Conservation (phyloP, 148 eudicot genomes). For the Simmondsia chinensis region DNA sequence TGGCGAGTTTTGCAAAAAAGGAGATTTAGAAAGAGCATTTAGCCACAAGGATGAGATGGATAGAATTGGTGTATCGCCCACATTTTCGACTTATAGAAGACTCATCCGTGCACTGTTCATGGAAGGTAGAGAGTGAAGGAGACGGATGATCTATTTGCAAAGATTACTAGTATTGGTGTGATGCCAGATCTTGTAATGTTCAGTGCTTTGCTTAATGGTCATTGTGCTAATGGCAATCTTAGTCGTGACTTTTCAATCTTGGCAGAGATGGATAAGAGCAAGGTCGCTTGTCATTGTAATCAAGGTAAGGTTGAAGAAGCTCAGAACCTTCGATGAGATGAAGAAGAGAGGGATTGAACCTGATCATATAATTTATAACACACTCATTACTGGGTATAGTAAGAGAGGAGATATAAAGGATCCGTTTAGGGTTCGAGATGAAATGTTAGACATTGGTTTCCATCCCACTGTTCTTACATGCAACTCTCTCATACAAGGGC, state of each 20-base stretch:
- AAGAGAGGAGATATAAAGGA: slow-evolving; percentile 61
- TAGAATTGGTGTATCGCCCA: slow-evolving; percentile 33
- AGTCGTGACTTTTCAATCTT: slow-evolving; percentile 36
- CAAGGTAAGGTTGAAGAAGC: slow-evolving; percentile 71
- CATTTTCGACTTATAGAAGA: slow-evolving; percentile 58
- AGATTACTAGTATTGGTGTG: slow-evolving; percentile 26
- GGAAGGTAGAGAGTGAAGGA: slow-evolving; percentile 59
- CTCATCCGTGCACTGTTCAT: slow-evolving; percentile 51
- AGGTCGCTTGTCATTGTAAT: slow-evolving; percentile 37
- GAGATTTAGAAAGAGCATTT: slow-evolving; percentile 52
- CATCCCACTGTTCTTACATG: slow-evolving; percentile 63
- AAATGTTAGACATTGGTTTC: slow-evolving; percentile 56
- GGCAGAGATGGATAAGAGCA: slow-evolving; percentile 46
- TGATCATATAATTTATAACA: slow-evolving; percentile 57
- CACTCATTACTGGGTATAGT: slow-evolving; percentile 71
- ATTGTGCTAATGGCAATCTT: slow-evolving; percentile 45
- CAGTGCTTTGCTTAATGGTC: slow-evolving; percentile 63
- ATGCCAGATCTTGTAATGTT: slow-evolving; percentile 63
- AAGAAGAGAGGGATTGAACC: slow-evolving; percentile 58
- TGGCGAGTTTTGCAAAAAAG: slow-evolving; percentile 50
- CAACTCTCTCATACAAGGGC: slow-evolving; percentile 70
- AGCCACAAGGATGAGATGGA: slow-evolving; percentile 49
- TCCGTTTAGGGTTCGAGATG: slow-evolving; percentile 60
- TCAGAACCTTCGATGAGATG: slow-evolving; percentile 49
- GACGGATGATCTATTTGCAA: slow-evolving; percentile 51